These are phyloP conservation scores for Euphorbia celastroides DNA, from an alignment of 441 rosid species.

Conservation along the genomic window DNA sequence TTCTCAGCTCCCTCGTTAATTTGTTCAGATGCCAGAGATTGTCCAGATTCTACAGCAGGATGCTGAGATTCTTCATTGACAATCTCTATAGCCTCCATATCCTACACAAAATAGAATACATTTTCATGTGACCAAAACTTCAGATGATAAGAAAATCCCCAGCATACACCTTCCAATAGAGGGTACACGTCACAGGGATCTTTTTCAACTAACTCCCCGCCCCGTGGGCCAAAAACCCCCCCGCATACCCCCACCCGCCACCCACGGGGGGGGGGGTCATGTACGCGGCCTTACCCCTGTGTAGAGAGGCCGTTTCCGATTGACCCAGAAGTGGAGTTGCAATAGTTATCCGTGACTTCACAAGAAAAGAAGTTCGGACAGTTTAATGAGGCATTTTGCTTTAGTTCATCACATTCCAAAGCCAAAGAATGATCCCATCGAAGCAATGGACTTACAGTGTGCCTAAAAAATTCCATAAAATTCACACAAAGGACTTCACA, in stretches of 20 bases:
- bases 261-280: no score
- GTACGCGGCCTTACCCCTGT: no score
- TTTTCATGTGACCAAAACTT: not conserved
- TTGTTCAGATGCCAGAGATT: not conserved
- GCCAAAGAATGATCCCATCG: no score
- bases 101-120: conserved; percentile 7
- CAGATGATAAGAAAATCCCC: not conserved
- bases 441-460: not conserved
- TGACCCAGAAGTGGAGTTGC: no score
- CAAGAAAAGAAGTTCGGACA: no score
- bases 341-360: no score
- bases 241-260: no score
- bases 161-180: not conserved
- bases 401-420: no score
- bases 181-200: not conserved
- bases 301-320: no score
- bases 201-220: not conserved
- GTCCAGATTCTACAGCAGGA: not conserved
- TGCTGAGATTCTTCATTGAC: conserved; percentile 19
- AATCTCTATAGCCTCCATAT: conserved; percentile 34
- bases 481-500: not conserved
- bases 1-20: not conserved
- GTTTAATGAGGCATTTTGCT: no score
- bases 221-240: no score
- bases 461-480: not conserved